phyloP scores from a whole-genome alignment of 305 asterid species.

The Solanum aculeatissimum region DNA sequence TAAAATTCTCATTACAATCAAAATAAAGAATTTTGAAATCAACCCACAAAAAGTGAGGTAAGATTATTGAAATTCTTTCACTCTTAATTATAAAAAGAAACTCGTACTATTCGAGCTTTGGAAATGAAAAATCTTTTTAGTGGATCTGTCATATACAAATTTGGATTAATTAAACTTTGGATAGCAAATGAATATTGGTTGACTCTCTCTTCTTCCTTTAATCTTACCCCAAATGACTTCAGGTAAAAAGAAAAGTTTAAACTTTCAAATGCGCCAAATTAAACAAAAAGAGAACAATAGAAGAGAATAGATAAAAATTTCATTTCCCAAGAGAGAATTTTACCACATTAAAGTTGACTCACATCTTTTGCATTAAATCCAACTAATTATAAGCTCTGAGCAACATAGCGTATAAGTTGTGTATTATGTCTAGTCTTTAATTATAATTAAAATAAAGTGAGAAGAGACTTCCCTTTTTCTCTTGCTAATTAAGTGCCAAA shows the following conservation, averaged over 20 bases:
- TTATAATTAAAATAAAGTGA: neutral
- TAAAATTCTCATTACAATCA: neutral
- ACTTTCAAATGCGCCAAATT: neutral
- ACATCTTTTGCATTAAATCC: neutral
- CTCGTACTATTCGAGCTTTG: neutral
- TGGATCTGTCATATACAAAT: neutral
- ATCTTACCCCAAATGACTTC: neutral
- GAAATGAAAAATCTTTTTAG: neutral
- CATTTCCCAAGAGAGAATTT: neutral
- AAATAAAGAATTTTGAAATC: neutral
- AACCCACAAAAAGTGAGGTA: too few species aligned
- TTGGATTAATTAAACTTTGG: neutral
- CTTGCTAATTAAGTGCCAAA: neutral
- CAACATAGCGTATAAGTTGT: conserved; percentile 13
- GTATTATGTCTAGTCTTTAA: neutral
- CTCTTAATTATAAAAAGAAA: neutral
- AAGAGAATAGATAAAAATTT: neutral
- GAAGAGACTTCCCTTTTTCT: neutral
- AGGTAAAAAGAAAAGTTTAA: neutral
- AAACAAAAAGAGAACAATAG: too few species aligned
- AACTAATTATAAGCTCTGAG: neutral
- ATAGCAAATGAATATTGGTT: neutral
- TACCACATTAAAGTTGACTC: neutral
- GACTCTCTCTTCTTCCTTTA: neutral
- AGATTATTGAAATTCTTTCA: neutral